Conservation (phyloP, 495 filamentous ascomycete genomes). For the Aspergillus sparsus region DNA sequence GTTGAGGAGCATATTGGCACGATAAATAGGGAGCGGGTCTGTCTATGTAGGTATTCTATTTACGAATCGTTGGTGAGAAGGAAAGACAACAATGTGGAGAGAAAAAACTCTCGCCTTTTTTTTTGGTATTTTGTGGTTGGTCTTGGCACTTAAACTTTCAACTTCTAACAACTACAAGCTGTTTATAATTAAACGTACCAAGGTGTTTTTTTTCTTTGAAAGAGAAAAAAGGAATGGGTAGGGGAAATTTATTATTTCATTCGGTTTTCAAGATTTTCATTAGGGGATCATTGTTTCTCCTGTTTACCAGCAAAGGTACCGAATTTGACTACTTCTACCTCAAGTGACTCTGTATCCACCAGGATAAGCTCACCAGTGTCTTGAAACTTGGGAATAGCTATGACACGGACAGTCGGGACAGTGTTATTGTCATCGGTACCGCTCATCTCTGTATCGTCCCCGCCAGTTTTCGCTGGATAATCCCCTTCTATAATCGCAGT, state of each 20-base stretch:
- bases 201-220: no score
- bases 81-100: not conserved
- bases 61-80: not conserved
- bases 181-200: not conserved
- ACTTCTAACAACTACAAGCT: not conserved
- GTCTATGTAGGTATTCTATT: constrained; percentile 1
- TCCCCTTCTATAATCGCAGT: constrained; percentile 68
- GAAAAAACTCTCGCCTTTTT: not conserved
- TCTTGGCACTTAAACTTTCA: constrained; percentile 24
- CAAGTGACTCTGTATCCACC: constrained; percentile 82
- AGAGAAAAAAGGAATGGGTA: not conserved
- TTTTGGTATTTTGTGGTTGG: constrained; percentile 8
- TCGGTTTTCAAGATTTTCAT: not conserved
- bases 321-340: constrained; percentile 70
- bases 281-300: constrained; percentile 38
- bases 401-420: constrained; percentile 68
- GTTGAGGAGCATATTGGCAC: constrained; percentile 43
- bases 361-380: constrained; percentile 81
- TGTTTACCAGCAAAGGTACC: constrained; percentile 50
- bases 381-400: constrained; percentile 79
- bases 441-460: constrained; percentile 44
- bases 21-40: not conserved
- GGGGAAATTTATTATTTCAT: constrained; percentile 6
- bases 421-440: constrained; percentile 43
- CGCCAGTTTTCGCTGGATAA: constrained; percentile 36